Conservation (phyloP, 768 basidiomycete genomes). For the Pleurotus djamor region DNA sequence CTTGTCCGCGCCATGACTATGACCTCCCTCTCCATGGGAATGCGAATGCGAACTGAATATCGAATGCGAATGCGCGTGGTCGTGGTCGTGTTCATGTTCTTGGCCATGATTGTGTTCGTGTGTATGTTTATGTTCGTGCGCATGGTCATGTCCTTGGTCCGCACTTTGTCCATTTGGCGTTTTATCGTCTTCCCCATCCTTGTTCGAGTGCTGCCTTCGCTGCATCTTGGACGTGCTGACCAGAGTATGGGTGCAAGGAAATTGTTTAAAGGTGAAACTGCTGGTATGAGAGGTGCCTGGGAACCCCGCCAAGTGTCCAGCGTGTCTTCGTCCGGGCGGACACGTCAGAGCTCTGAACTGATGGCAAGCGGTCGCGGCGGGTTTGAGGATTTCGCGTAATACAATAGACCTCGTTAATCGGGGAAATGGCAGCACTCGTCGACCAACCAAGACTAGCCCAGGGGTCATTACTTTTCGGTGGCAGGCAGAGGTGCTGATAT, state of each 20-base stretch:
- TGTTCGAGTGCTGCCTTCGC: constrained; percentile 1
- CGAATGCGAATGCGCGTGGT: constrained; percentile 57
- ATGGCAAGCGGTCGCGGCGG: not conserved
- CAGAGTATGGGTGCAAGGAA: not conserved
- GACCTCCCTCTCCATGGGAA: constrained; percentile 57
- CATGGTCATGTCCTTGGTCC: not conserved
- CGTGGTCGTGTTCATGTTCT: constrained; percentile 24
- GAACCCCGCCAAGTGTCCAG: not conserved
- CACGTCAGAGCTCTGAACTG: constrained; percentile 4
- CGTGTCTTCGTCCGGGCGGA: not conserved
- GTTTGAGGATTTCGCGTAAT: not conserved
- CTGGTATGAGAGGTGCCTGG: not conserved
- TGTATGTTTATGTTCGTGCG: not conserved
- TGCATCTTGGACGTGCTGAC: not conserved
- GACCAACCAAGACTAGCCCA: not conserved
- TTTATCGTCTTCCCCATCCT: not conserved
- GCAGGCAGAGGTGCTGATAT: too few species aligned
- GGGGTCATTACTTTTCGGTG: too few species aligned
- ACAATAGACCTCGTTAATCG: not conserved
- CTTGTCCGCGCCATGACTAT: constrained; percentile 60
- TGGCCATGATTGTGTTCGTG: constrained; percentile 38
- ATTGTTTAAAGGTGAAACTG: not conserved
- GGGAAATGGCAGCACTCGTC: not conserved
- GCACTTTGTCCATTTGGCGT: not conserved
- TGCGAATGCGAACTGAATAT: constrained; percentile 61